These are phyloP conservation scores for Vitellaria paradoxa DNA, from an alignment of 179 eudicot genomes.

Conservation along the genomic window DNA sequence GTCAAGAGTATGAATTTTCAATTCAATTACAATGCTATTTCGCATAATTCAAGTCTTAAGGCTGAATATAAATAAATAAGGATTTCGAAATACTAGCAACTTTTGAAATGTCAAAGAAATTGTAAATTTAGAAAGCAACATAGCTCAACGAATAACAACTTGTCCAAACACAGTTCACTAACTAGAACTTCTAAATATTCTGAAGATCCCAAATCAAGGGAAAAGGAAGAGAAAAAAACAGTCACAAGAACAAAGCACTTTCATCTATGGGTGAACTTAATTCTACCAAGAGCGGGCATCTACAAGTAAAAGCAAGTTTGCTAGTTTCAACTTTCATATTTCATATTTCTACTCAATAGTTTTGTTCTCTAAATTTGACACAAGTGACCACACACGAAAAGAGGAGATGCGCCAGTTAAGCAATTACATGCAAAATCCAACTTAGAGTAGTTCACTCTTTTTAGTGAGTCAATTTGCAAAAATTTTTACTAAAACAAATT, in stretches of 20 bases:
- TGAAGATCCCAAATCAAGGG: neutral
- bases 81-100: too few relatives aligned
- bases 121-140: neutral
- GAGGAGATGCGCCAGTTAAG: neutral
- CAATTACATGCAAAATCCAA: neutral
- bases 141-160: neutral
- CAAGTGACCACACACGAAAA: neutral
- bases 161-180: too few relatives aligned
- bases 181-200: too few relatives aligned
- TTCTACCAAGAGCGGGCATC: neutral
- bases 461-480: neutral
- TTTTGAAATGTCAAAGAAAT: too few relatives aligned
- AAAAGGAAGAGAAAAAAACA: neutral
- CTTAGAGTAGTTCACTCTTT: neutral
- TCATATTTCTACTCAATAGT: neutral
- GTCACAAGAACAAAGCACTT: neutral
- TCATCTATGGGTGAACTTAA: neutral
- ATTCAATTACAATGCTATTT: too few relatives aligned
- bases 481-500: neutral
- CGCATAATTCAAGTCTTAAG: too few relatives aligned
- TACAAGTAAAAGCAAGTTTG: neutral
- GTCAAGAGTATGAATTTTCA: too few relatives aligned
- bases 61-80: too few relatives aligned
- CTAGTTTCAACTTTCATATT: neutral
- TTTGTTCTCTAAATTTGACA: neutral